Evolutionary conservation across 1,284 basidiomycete species (phyloP), one percentile per base, ranked within the genome.

Genomic region (Cutaneotrichosporon sp.): DNA sequence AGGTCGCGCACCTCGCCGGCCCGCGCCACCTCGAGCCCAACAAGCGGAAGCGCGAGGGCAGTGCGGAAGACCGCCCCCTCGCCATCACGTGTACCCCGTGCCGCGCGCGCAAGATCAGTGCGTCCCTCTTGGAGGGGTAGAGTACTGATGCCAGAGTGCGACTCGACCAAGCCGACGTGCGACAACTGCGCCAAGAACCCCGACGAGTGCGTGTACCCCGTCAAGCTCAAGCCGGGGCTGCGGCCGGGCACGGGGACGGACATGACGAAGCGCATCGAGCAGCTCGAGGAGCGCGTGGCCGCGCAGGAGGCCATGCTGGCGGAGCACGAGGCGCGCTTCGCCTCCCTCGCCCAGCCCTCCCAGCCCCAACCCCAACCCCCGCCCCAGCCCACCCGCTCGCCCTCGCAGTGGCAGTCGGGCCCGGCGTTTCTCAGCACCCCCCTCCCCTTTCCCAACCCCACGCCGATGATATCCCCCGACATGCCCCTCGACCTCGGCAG

Each of bases 221-320:
- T 73, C 53, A 78, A 77, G 64, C 72, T 73, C 54, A 80, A 80
- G 62, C 79, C 79, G 1, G 79, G 79, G 1, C 60, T 80, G 29
- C 72, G 76, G 16, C 71, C 78, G 0, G 79, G 79, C 1, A 79
- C 77, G 0, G 79, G 79, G 1, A 64, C 69, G 25, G 77, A 77
- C 25, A 77, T 77, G 74, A 66, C 73, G 43, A 72, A 70, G 57
- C 66, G 79, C 6, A 61, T 80, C 72, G 75, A 75, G 43, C 57
- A 68, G n/a, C 68, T 77, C 29, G 77, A 79, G 55, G 71, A 74
- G 1, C 64, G 70, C 7, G 63, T 79, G 16, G 60, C 65, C 24
- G 36, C 53, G 6, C 72, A 77, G 38, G 77, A 75, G 57, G 56
- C 62, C 60, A 14, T 7, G 18, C 18, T 42, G 18, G 38, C 38